Conservation (phyloP, 2,329 filamentous ascomycete genomes). For the Exophiala bonariae region DNA sequence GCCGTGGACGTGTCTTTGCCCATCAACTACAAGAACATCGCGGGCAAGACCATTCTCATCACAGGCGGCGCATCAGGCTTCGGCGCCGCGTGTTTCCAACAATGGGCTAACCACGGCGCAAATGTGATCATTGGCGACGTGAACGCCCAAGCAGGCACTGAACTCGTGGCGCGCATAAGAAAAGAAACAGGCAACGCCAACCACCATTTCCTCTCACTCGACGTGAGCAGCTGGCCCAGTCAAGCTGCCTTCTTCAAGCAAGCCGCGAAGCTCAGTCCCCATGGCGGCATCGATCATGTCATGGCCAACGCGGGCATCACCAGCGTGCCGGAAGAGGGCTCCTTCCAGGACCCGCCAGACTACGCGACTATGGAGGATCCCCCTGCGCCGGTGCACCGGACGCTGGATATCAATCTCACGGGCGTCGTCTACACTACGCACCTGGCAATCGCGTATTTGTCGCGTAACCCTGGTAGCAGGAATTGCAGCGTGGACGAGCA, state of each 20-base stretch:
- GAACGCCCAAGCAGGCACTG: constrained; percentile 54
- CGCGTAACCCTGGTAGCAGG: constrained; percentile 52
- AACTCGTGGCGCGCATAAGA: constrained; percentile 56
- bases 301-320: constrained; percentile 68
- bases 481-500: constrained; percentile 32
- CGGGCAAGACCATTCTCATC: constrained; percentile 59
- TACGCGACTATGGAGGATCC: constrained; percentile 19
- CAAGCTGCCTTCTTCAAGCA: constrained; percentile 65
- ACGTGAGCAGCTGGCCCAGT: constrained; percentile 65
- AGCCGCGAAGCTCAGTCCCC: constrained; percentile 54
- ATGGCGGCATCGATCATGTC: constrained; percentile 61
- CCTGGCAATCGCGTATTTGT: constrained; percentile 52
- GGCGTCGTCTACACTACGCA: constrained; percentile 67
- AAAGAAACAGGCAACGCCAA: constrained; percentile 61
- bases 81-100: constrained; percentile 55
- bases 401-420: constrained; percentile 63
- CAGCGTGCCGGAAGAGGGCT: constrained; percentile 34
- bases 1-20: constrained; percentile 14
- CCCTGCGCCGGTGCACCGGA: constrained; percentile 51
- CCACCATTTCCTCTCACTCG: constrained; percentile 51
- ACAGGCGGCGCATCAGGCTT: constrained; percentile 66
- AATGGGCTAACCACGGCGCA: constrained; percentile 58
- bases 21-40: constrained; percentile 15
- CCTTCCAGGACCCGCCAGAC: constrained; percentile 49
- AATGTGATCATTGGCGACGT: constrained; percentile 66